A percentile compares a stretch with the other conserved stretches of the same genome.
These are phyloP conservation scores for Barnettozyma populi DNA, from an alignment of 805 yeast genomes.

Conservation along the genomic window DNA sequence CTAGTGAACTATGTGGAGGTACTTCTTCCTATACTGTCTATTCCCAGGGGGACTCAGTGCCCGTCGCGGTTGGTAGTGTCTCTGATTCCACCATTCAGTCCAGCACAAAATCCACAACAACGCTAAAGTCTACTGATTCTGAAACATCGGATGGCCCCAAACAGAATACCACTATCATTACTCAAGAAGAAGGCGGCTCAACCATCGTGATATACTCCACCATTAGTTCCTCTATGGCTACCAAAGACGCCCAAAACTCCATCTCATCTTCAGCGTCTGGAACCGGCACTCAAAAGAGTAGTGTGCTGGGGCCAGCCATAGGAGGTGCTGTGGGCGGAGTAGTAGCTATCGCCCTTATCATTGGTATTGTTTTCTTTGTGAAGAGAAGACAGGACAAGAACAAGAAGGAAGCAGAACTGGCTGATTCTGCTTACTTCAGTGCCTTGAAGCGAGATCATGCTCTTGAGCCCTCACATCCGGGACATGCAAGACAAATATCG, in stretches of 20 bases:
- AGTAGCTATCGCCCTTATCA: conserved; percentile 39
- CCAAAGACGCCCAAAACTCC: not conserved
- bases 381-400: conserved; percentile 31
- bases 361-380: conserved; percentile 33
- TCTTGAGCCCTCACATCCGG: conserved; percentile 7
- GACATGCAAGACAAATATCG: conserved; percentile 29
- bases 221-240: not conserved
- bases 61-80: not conserved
- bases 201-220: conserved; percentile 18
- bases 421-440: conserved; percentile 53
- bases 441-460: conserved; percentile 45
- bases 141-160: not conserved
- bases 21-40: conserved; percentile 42
- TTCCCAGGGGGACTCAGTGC: conserved; percentile 25
- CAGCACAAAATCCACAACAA: conserved; percentile 1
- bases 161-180: conserved; percentile 19
- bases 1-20: conserved; percentile 59
- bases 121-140: conserved; percentile 10
- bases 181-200: conserved; percentile 14
- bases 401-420: conserved; percentile 39
- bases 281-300: conserved; percentile 10
- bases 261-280: conserved; percentile 19
- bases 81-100: conserved; percentile 27
- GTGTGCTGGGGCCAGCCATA: conserved; percentile 49
- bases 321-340: conserved; percentile 60